These are phyloP conservation scores for Microdochium nivale DNA, from an alignment of 2,329 filamentous ascomycete species.

Conservation along the genomic window DNA sequence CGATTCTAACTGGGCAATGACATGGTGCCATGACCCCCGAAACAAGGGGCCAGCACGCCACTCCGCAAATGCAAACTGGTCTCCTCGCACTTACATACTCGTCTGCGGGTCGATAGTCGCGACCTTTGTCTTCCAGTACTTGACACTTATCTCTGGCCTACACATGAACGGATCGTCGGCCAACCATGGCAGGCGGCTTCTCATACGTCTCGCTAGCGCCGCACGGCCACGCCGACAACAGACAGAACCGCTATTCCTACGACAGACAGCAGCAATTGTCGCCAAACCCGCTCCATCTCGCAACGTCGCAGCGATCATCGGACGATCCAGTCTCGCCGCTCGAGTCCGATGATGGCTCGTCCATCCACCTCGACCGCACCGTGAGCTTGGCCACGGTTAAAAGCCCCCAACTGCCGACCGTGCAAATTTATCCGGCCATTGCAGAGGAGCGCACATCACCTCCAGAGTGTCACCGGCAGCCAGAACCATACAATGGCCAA, in stretches of 20 bases:
- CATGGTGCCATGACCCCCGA: too few relatives aligned
- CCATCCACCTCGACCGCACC: not conserved
- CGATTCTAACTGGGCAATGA: too few relatives aligned
- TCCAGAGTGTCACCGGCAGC: not conserved
- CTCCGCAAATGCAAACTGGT: too few relatives aligned
- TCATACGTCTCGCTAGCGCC: not conserved
- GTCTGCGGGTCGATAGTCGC: too few relatives aligned
- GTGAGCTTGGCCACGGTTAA: not conserved
- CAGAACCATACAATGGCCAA: not conserved
- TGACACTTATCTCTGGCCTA: too few relatives aligned
- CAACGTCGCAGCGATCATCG: not conserved
- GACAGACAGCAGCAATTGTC: too few relatives aligned
- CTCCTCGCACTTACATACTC: too few relatives aligned
- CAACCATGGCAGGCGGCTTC: not conserved
- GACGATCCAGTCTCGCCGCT: not conserved
- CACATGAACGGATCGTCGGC: not conserved
- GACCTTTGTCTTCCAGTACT: too few relatives aligned
- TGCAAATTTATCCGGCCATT: not conserved
- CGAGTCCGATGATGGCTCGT: not conserved
- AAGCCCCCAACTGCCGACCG: not conserved
- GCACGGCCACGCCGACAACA: not conserved
- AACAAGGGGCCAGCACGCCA: too few relatives aligned
- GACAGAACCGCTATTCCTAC: not conserved
- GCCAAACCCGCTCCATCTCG: not conserved
- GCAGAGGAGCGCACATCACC: not conserved